Evolutionary conservation across 345 rosid genomes (phyloP).

Genomic region (Citrus inodora): DNA sequence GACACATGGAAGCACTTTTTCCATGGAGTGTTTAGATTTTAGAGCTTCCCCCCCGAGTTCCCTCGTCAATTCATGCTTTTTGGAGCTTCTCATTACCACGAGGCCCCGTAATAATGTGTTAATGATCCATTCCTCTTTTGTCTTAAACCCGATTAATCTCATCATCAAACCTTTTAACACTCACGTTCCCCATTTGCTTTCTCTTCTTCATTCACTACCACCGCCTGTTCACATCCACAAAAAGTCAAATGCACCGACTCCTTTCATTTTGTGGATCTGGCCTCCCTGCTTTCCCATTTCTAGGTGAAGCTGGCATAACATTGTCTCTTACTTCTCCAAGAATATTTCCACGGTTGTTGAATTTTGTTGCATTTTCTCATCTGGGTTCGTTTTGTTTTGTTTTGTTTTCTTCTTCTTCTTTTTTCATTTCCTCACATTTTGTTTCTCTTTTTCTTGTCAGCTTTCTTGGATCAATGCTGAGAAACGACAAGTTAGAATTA

Average conservation of each 20-base stretch:
- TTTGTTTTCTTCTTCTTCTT: background rate
- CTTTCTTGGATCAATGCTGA: conserved; percentile 12
- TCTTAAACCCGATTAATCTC: background rate
- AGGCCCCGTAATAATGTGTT: conserved; percentile 8
- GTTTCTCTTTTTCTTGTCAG: background rate
- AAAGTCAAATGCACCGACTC: conserved; percentile 44
- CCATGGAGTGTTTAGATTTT: background rate
- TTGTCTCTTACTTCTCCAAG: background rate
- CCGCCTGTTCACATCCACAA: background rate
- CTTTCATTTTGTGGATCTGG: conserved; percentile 19
- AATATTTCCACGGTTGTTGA: background rate
- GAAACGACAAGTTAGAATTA: conserved; percentile 9
- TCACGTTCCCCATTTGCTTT: background rate
- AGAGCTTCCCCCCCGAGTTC: background rate
- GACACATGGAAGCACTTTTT: no score
- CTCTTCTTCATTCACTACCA: background rate
- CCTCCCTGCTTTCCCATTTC: conserved; percentile 15
- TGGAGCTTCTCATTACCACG: background rate
- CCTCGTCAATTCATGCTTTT: background rate
- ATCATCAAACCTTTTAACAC: background rate
- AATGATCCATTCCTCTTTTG: conserved; percentile 17
- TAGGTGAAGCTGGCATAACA: background rate
- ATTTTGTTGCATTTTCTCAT: conserved; percentile 12
- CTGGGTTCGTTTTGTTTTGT: conserved; percentile 11
- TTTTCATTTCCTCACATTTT: background rate